These are phyloP conservation scores for Tripterygium wilfordii DNA, from an alignment of 177 flowering plant species.

Conservation along the genomic window DNA sequence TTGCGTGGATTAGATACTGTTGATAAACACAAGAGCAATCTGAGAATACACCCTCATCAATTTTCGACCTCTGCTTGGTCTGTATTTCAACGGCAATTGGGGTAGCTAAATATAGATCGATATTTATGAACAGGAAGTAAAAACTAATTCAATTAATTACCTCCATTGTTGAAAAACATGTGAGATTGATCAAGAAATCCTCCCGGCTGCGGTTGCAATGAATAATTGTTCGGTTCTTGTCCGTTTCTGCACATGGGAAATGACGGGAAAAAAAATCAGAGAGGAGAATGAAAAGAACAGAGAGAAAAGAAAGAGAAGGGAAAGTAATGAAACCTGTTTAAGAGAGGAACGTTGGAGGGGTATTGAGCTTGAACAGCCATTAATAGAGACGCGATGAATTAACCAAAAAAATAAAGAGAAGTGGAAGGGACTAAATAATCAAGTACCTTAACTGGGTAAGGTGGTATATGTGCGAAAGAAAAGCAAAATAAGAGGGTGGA, in stretches of 20 bases:
- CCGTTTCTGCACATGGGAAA: conserved; percentile 30
- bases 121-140: too few species aligned
- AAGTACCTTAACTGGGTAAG: too few species aligned
- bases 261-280: background rate
- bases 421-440: too few species aligned
- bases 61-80: too few species aligned
- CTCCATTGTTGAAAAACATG: conserved; percentile 57
- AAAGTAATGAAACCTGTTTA: conserved; percentile 52
- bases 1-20: conserved; percentile 34
- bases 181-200: conserved; percentile 51
- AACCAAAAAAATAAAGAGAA: too few species aligned
- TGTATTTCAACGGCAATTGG: too few species aligned
- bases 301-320: conserved; percentile 2
- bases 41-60: too few species aligned
- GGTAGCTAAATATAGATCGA: too few species aligned
- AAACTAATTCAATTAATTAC: too few species aligned
- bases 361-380: conserved; percentile 94
- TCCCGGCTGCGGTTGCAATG: conserved; percentile 42
- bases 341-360: conserved; percentile 62
- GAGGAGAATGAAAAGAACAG: background rate
- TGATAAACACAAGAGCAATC: too few species aligned
- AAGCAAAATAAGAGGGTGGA: background rate
- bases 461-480: conserved; percentile 11
- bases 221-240: conserved; percentile 54
- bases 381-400: too few species aligned